Evolutionary conservation across 2,329 filamentous ascomycete genomes (phyloP).

Genomic region (Nectriaceae sp.): DNA sequence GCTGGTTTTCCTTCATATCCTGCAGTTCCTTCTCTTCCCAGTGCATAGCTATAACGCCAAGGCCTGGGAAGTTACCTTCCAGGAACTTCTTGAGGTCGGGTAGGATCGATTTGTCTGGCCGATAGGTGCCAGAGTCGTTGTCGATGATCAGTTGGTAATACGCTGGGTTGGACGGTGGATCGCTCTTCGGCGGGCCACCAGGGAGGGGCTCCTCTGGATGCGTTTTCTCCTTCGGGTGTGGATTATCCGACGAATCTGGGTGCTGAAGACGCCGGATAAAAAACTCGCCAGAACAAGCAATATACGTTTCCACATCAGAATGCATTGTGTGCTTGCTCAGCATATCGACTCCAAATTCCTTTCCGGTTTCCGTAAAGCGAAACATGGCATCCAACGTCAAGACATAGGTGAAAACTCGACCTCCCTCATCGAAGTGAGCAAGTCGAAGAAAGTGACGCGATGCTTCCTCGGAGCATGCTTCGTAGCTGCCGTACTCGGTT

Average conservation of each 20-base stretch:
- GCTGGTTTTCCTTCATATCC: slow-evolving; percentile 75
- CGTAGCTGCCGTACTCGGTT: slow-evolving; percentile 72
- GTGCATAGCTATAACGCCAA: slow-evolving; percentile 73
- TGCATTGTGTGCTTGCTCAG: slow-evolving; percentile 97
- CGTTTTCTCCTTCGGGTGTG: slow-evolving; percentile 46
- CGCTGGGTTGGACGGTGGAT: slow-evolving; percentile 48
- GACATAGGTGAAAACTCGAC: slow-evolving; percentile 88
- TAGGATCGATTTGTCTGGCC: slow-evolving; percentile 77
- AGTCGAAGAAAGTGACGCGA: slow-evolving; percentile 82
- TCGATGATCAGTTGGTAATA: slow-evolving; percentile 89
- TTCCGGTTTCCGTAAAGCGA: slow-evolving; percentile 92
- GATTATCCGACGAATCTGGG: slow-evolving; percentile 45
- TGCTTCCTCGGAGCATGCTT: slow-evolving; percentile 68
- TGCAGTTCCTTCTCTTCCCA: slow-evolving; percentile 77
- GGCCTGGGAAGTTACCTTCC: slow-evolving; percentile 70
- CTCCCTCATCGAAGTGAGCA: slow-evolving; percentile 82
- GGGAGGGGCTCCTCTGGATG: slow-evolving; percentile 53
- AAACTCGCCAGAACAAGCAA: slow-evolving; percentile 92
- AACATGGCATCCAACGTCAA: slow-evolving; percentile 84
- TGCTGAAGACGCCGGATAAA: slow-evolving; percentile 72
- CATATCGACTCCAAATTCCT: slow-evolving; percentile 92
- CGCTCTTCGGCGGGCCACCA: slow-evolving; percentile 46
- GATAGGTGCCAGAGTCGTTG: slow-evolving; percentile 93
- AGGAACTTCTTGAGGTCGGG: slow-evolving; percentile 73
- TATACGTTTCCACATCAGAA: slow-evolving; percentile 86